Evolutionary conservation across 306 rosid genomes (phyloP).

Genomic region (Medicago arabica): DNA sequence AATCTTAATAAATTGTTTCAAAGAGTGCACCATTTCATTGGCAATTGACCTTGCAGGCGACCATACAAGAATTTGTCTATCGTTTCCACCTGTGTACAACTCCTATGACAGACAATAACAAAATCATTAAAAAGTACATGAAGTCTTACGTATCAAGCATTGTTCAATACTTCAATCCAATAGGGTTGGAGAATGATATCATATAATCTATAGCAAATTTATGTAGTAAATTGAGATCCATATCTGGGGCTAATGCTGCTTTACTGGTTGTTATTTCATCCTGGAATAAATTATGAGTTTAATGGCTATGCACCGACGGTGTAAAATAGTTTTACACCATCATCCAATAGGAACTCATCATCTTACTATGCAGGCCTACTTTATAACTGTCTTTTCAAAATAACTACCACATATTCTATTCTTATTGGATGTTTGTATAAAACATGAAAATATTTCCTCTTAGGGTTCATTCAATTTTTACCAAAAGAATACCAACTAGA

Average conservation of each 20-base stretch:
- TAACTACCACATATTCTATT: too few species aligned
- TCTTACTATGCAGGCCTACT: too few species aligned
- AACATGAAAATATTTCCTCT: conserved; percentile 13
- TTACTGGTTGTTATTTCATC: conserved; percentile 7
- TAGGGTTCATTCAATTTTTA: conserved; percentile 14
- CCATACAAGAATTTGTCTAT: conserved; percentile 92
- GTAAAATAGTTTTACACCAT: too few species aligned
- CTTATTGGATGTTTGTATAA: not conserved
- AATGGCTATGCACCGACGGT: too few species aligned
- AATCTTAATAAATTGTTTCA: conserved; percentile 25
- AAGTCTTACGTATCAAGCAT: not conserved
- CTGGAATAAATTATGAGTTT: not conserved
- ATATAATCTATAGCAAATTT: not conserved
- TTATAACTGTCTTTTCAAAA: too few species aligned
- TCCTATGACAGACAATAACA: conserved; percentile 58
- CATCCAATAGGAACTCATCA: too few species aligned
- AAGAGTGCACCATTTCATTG: conserved; percentile 58
- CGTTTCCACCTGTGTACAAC: conserved; percentile 91
- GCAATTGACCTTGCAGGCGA: conserved; percentile 63
- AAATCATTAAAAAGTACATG: conserved; percentile 18
- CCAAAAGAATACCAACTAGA: conserved; percentile 1
- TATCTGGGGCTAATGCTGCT: conserved; percentile 1
- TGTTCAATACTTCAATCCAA: conserved; percentile 12
- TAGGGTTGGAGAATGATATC: conserved; percentile 1
- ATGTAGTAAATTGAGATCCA: conserved; percentile 27